Evolutionary conservation across 2,329 filamentous ascomycete species (phyloP), one percentile per base, ranked within the genome.

Genomic region (Aureobasidium zeae): DNA sequence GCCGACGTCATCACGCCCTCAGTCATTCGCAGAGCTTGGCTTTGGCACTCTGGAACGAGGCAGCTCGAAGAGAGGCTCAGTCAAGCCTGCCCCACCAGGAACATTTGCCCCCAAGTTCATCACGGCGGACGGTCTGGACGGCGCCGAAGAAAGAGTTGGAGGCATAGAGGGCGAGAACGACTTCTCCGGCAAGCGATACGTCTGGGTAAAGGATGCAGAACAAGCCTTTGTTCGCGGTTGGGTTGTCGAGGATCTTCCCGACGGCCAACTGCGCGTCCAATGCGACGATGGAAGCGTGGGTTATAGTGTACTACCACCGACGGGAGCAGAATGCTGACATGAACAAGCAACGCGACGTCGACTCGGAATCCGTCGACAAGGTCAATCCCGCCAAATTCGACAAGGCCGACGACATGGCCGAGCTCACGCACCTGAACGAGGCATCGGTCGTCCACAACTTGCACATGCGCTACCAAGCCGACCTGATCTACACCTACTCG

Each of bases 361-460:
- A 89, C 52, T 68, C 76, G 39, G 88, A 96, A 55, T 83, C 79
- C 55, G 87, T 95, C 53, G 93, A 98, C 72, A 96, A 95, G 66
- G 93, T 98, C 69, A 98, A 98, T 65, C 91, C 91, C 34, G 89
- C 89, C 57, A 98, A 98, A 63, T 98, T 98, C 67, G 91, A 98
- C 74, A 98, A 95, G 66, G 89, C 89, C 51, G 87, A 93, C 67
- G 93, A 98, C 64, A 98, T 98, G 91, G 91, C 93, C 17, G 91
- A 98, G 63, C 74, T 98, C 58, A 98, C 91, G 5, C 91, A 98
- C 64, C 71, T 98, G 51, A 98, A 98, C 65, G 91, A 98, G 67
- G 85, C 89, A 16, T 96, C 91, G 0, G 91, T 98, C 39, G 88
- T 98, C 39, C 88, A 98, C 67, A 98, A 98, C 60, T 74, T 98